These are phyloP conservation scores for Goffeauzyma gilvescens DNA, from an alignment of 768 basidiomycete genomes.

Conservation along the genomic window DNA sequence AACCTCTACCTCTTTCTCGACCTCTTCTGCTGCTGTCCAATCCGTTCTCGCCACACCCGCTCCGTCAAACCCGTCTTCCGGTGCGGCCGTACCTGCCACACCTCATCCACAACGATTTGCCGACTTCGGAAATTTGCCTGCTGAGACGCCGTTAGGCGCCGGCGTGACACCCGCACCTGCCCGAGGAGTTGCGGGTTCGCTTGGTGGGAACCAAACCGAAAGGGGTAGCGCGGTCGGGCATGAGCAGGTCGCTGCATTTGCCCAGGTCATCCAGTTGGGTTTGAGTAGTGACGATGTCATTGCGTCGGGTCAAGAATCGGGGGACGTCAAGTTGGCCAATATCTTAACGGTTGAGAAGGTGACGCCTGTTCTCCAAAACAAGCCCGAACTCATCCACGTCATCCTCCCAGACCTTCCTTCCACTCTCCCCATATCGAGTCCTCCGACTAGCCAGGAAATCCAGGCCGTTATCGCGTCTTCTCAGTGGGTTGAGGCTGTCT, in stretches of 20 bases:
- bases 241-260: slow-evolving; percentile 8
- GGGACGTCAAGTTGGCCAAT: slow-evolving; percentile 24
- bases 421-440: slow-evolving; percentile 44
- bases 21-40: no score
- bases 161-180: no score
- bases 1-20: neutral
- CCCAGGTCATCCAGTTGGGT: slow-evolving; percentile 1
- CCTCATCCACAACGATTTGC: slow-evolving; percentile 5
- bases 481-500: slow-evolving; percentile 61
- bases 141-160: no score
- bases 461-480: slow-evolving; percentile 61
- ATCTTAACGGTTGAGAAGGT: slow-evolving; percentile 22
- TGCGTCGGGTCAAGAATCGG: no score
- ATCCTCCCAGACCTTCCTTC: slow-evolving; percentile 68
- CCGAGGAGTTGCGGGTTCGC: no score
- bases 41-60: neutral
- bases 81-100: neutral
- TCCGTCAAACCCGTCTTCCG: neutral
- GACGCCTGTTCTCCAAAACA: slow-evolving; percentile 40
- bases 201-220: no score
- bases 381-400: slow-evolving; percentile 46
- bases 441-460: slow-evolving; percentile 48
- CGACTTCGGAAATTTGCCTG: neutral
- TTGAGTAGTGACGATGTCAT: no score
- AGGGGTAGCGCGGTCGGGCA: slow-evolving; percentile 1